phyloP scores from a whole-genome alignment of 1,284 basidiomycete genomes.

The Microbotryum scabiosae region DNA sequence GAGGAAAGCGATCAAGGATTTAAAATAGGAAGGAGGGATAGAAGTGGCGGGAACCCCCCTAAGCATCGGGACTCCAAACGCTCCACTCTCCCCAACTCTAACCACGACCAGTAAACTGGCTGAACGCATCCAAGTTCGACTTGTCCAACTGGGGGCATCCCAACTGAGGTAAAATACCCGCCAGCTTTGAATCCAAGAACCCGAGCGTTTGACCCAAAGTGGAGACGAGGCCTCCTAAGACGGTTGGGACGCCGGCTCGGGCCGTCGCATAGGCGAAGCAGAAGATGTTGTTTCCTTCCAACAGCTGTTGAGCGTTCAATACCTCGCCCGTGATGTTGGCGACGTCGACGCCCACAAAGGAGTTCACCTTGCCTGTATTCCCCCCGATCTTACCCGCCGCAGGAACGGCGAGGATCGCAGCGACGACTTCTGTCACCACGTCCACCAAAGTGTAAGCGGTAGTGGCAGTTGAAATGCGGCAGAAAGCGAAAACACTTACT shows the following conservation, averaged over 20 bases:
- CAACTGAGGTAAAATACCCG: background rate
- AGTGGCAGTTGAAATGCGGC: too few species aligned
- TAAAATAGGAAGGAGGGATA: too few species aligned
- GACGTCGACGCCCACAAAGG: conserved; percentile 25
- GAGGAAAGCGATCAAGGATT: too few species aligned
- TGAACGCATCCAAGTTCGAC: conserved; percentile 3
- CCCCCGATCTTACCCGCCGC: conserved; percentile 22
- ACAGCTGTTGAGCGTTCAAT: conserved; percentile 19
- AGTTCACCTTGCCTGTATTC: conserved; percentile 25
- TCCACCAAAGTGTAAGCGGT: conserved; percentile 6
- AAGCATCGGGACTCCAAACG: too few species aligned
- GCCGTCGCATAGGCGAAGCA: conserved; percentile 20
- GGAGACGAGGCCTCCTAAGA: background rate
- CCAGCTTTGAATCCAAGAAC: conserved; percentile 5
- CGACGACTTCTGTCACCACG: conserved; percentile 5
- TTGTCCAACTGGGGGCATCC: conserved; percentile 5
- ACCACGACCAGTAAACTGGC: conserved; percentile 11
- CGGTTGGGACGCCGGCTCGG: conserved; percentile 1
- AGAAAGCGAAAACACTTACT: background rate
- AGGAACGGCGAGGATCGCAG: background rate
- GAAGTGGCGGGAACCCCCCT: too few species aligned
- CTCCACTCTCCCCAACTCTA: conserved; percentile 20
- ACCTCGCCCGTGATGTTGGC: conserved; percentile 27
- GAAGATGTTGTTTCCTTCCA: conserved; percentile 26
- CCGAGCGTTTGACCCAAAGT: conserved; percentile 1